A percentile compares a stretch with the other conserved stretches of the same genome.
phyloP scores from a whole-genome alignment of 78 protist genomes.

The Abeoforma whisleri region DNA sequence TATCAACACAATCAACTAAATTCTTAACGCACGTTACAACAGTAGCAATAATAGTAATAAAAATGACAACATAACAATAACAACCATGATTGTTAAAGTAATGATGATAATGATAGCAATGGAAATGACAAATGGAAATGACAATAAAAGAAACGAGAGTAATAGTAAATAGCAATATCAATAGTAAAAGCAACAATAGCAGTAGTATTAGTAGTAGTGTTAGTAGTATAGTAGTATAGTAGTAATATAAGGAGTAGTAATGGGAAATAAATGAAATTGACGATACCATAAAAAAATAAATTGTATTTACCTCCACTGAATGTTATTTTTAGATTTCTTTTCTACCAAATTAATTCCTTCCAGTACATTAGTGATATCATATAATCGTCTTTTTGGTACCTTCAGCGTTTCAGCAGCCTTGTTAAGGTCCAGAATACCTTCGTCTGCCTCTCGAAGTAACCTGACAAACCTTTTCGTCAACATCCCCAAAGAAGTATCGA shows the following conservation, averaged over 20 bases:
- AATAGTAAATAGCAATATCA: too few relatives aligned
- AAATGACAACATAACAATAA: too few relatives aligned
- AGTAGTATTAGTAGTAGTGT: too few relatives aligned
- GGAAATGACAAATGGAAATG: too few relatives aligned
- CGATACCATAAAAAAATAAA: neutral
- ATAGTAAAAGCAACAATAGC: too few relatives aligned
- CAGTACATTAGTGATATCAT: constrained; percentile 88
- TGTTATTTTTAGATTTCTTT: constrained; percentile 79
- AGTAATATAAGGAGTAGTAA: neutral
- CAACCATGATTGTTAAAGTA: too few relatives aligned
- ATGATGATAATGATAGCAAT: too few relatives aligned
- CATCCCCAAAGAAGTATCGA: constrained; percentile 18
- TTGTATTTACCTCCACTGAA: constrained; percentile 66
- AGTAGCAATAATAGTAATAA: too few relatives aligned
- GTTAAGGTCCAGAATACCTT: constrained; percentile 36
- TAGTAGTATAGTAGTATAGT: too few relatives aligned
- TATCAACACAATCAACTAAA: too few relatives aligned
- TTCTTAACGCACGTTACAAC: too few relatives aligned
- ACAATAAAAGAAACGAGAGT: too few relatives aligned
- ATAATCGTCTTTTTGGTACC: constrained; percentile 74
- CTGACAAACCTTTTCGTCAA: constrained; percentile 17
- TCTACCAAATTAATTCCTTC: constrained; percentile 85
- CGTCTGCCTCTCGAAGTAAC: neutral
- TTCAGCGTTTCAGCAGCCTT: constrained; percentile 5
- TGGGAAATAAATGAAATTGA: neutral